Base-by-base conservation (phyloP, 1,139 yeast genomes). In the Taphrina wiesneri region DNA sequence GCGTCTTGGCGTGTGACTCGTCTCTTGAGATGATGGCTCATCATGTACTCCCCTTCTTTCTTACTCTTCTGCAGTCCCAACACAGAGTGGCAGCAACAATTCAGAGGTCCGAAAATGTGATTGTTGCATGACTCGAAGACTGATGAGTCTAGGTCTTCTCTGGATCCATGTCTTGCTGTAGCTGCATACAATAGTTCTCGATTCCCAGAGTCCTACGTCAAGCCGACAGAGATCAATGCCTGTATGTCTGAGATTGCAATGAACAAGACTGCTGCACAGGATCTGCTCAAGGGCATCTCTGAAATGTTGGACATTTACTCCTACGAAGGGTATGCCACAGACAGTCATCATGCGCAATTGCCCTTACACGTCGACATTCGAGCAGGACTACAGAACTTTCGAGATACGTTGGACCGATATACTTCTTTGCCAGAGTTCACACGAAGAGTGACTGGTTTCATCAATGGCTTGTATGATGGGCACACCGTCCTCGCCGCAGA, bases 381-480 rank as follows among this genome's bases (percentile, higher is more conserved):
- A 25, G 7, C 47, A 9, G 46, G 28, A 17, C 36, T 54, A 23
- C 19, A n/a, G 23, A 36, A 41, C 25, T 17, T 54, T 39, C 49
- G 49, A 5, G 34, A 54, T 4, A 25, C 28, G 17, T 13, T 54
- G 23, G 49, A 25, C 36, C 46, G 23, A 15, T 23, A 28, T 23
- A 23, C 5, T 6, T 39, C 59, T 5, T 13, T 54, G 36, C 59
- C 59, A 11, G 59, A 36, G 13, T 39, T 54, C 2, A 28, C 59
- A n/a, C 32, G 59, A 54, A 36, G 21, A 11, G 49, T 54, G 25
- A 39, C 32, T 3, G 36, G 36, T 6, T 25, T 54, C 28, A 9
- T 54, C 15, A 54, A 39, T 17, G n/a, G 59, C 39, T 36, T 54
- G 39, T 36, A 54, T n/a, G 59, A 54, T 54, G 59, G 59, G 11